A percentile compares a stretch with the other conserved stretches of the same genome.
phyloP scores from a whole-genome alignment of 2,329 filamentous ascomycete species.

The Mariannaea sp. region DNA sequence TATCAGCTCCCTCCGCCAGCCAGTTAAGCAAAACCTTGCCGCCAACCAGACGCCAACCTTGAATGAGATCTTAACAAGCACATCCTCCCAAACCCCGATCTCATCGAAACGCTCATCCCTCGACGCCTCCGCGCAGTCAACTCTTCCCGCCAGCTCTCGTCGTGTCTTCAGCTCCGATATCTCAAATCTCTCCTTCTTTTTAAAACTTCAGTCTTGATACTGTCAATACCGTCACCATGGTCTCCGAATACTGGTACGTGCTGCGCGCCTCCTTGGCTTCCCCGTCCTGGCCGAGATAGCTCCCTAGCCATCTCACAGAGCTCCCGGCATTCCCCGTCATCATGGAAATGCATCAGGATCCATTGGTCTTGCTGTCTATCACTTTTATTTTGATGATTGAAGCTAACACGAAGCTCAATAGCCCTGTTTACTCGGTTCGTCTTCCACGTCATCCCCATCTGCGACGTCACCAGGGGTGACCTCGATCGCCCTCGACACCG shows the following conservation, averaged over 20 bases:
- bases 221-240: conserved; percentile 63
- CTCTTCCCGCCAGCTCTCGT: conserved; percentile 21
- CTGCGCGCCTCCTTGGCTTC: conserved; percentile 41
- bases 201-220: conserved; percentile 27
- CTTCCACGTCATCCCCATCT: conserved; percentile 38
- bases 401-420: conserved; percentile 57
- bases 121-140: conserved; percentile 23
- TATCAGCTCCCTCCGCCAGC: conserved; percentile 34
- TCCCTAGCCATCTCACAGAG: conserved; percentile 39
- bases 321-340: conserved; percentile 34
- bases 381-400: conserved; percentile 24
- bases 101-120: conserved; percentile 36
- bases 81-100: conserved; percentile 36
- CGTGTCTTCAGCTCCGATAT: conserved; percentile 26
- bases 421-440: conserved; percentile 99
- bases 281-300: conserved; percentile 38
- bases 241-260: conserved; percentile 81
- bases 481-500: conserved; percentile 24
- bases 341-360: conserved; percentile 9
- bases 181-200: conserved; percentile 15
- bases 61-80: conserved; percentile 47
- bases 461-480: conserved; percentile 39
- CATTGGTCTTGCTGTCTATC: conserved; percentile 12
- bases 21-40: conserved; percentile 49
- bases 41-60: conserved; percentile 46